Percentiles rank a stretch among this genome's conserved stretches.
Conservation (phyloP, 305 asterid genomes). For the Fraxinus platypoda region DNA sequence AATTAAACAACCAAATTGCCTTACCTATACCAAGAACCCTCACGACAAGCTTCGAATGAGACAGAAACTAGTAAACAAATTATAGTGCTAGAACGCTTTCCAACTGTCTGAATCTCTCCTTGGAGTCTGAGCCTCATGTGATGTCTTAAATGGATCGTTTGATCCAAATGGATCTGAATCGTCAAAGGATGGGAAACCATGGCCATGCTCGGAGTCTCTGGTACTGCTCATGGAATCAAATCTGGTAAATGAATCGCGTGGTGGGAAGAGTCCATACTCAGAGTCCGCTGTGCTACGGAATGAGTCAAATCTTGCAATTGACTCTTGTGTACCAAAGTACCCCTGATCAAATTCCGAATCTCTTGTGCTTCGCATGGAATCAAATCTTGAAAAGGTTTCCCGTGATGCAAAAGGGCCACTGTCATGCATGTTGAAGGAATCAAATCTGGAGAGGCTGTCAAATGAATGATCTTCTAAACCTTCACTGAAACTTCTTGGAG, state of each 20-base stretch:
- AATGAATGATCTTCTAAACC: slow-evolving; percentile 61
- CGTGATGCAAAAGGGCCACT: slow-evolving; percentile 65
- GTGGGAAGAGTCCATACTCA: slow-evolving; percentile 59
- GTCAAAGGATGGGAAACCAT: slow-evolving; percentile 72
- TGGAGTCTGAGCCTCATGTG: slow-evolving; percentile 63
- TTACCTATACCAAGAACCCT: slow-evolving; percentile 17
- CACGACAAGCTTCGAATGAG: slow-evolving; percentile 22
- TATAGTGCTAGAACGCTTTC: slow-evolving; percentile 66
- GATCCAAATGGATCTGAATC: slow-evolving; percentile 79
- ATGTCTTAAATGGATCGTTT: slow-evolving; percentile 59
- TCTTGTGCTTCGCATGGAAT: slow-evolving; percentile 70
- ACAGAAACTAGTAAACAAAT: slow-evolving; percentile 12
- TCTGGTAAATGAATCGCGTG: slow-evolving; percentile 51
- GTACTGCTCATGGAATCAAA: slow-evolving; percentile 76
- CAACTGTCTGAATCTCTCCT: slow-evolving; percentile 70
- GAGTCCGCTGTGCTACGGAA: slow-evolving; percentile 93
- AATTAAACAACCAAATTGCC: slow-evolving; percentile 26
- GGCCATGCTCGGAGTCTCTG: slow-evolving; percentile 63
- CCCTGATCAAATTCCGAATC: slow-evolving; percentile 78
- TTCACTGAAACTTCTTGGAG: slow-evolving; percentile 53
- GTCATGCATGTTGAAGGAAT: slow-evolving; percentile 75
- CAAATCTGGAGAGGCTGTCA: slow-evolving; percentile 83
- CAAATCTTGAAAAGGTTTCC: slow-evolving; percentile 52
- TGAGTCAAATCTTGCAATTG: slow-evolving; percentile 73
- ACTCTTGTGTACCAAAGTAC: slow-evolving; percentile 48